These are phyloP conservation scores for Mikania micrantha DNA, from an alignment of 129 eudicot genomes.

Conservation along the genomic window DNA sequence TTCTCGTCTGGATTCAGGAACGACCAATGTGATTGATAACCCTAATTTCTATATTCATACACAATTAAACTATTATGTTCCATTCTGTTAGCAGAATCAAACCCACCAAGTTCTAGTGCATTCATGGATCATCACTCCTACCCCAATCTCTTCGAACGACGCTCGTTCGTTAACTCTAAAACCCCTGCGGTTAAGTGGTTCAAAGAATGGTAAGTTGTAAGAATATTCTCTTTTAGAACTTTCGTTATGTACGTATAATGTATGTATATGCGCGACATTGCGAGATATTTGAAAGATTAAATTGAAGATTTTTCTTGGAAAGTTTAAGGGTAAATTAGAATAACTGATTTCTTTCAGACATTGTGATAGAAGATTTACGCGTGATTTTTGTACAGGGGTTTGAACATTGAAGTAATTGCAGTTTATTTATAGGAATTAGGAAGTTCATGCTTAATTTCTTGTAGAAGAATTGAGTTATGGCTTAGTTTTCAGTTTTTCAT, in stretches of 20 bases:
- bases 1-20: not conserved
- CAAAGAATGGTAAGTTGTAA: constrained; percentile 17
- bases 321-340: not conserved
- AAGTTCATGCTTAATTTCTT: too few species aligned
- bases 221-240: not conserved
- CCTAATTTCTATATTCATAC: not conserved
- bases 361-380: too few species aligned
- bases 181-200: constrained; percentile 23
- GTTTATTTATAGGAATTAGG: not conserved
- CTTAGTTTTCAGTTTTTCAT: not conserved
- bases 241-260: not conserved
- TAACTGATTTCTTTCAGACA: not conserved
- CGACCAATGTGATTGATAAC: not conserved
- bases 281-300: not conserved
- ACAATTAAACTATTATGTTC: not conserved
- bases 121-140: constrained; percentile 21
- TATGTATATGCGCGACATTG: not conserved
- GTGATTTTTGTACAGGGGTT: not conserved
- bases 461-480: not conserved
- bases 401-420: not conserved
- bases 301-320: not conserved
- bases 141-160: constrained; percentile 16
- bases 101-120: constrained; percentile 8
- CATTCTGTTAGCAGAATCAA: constrained; percentile 5
- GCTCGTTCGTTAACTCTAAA: constrained; percentile 8